A percentile compares a stretch with the other conserved stretches of the same genome.
These are phyloP conservation scores for Paxillus rubicundulus DNA, from an alignment of 768 basidiomycete species.

Conservation along the genomic window DNA sequence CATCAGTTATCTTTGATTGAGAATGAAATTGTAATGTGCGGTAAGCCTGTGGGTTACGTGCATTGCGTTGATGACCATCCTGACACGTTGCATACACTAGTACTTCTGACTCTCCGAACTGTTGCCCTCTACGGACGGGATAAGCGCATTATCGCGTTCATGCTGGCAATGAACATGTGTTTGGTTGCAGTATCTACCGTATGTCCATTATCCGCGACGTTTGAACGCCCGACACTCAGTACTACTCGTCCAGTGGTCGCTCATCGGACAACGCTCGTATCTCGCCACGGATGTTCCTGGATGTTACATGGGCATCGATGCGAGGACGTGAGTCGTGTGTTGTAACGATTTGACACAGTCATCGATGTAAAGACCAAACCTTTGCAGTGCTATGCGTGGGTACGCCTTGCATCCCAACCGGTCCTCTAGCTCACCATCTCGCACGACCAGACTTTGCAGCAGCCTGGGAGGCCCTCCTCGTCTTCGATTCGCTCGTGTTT, in stretches of 20 bases:
- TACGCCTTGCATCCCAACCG: background rate
- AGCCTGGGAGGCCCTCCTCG: constrained; percentile 51
- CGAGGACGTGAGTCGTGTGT: background rate
- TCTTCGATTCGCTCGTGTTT: constrained; percentile 49
- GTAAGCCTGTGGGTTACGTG: constrained; percentile 30
- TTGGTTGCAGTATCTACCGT: constrained; percentile 38
- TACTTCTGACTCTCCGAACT: constrained; percentile 45
- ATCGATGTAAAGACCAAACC: background rate
- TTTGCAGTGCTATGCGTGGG: constrained; percentile 5
- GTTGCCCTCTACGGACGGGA: constrained; percentile 49
- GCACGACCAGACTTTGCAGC: constrained; percentile 24
- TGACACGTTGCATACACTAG: constrained; percentile 18
- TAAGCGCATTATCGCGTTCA: constrained; percentile 33
- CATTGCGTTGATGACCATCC: background rate
- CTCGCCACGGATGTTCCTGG: constrained; percentile 26
- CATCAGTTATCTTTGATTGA: no score
- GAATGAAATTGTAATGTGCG: constrained; percentile 45
- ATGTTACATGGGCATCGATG: constrained; percentile 18
- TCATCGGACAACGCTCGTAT: constrained; percentile 39
- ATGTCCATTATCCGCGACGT: constrained; percentile 17
- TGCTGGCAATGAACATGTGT: constrained; percentile 33
- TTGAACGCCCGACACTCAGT: background rate
- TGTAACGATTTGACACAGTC: background rate
- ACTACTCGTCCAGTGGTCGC: constrained; percentile 36
- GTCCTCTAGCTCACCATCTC: background rate